Evolutionary conservation across 164 flowering plant species (phyloP), one percentile per base, ranked within the genome.

Genomic region (Berberis vulgaris): DNA sequence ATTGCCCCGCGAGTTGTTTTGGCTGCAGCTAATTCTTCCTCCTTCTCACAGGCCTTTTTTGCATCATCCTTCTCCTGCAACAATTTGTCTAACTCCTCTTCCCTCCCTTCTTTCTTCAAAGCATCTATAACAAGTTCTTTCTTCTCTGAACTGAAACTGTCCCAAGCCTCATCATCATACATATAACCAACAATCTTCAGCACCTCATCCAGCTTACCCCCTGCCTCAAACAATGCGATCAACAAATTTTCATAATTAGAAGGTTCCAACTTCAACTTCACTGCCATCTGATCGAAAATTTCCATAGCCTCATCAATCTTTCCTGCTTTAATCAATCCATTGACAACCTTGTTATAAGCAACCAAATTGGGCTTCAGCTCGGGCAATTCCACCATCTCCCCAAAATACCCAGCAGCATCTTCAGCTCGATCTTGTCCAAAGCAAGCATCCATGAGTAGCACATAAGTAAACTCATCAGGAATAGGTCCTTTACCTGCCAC

Each of bases 391-490:
- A 91, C 79, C 97, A 91, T 91, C 62, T 83, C 87, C 63, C 26
- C 73, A 53, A 83, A 94, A 60, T 89, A 94, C 12, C 67, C 85
- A 45, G 87, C 79, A 12, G 93, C 99, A 63, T 87, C 96, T 59
- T 89, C 90, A 0, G 76, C 66, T 57, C 87, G 74, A 44, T 71
- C 64, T 57, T 73, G 82, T 58, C 72, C 71, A 47, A 94, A 86
- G 72, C 97, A 94, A 69, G 91, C 69, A 71, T 94, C 93, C 82
- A 94, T 85, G 61, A 94, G 72, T 66, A 87, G 41, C 60, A 69
- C 84, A 70, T 78, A 79, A 0, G 98, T 88, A 64, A 64, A 84
- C 77, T 94, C 98, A 77, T 94, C 99, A 0, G 91, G 88, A 11
- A 64, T 86, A 57, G 81, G 84, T 12, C 81, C 80, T 63, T 81